These are phyloP conservation scores for Zangia roseola DNA, from an alignment of 768 basidiomycete genomes.

Conservation along the genomic window DNA sequence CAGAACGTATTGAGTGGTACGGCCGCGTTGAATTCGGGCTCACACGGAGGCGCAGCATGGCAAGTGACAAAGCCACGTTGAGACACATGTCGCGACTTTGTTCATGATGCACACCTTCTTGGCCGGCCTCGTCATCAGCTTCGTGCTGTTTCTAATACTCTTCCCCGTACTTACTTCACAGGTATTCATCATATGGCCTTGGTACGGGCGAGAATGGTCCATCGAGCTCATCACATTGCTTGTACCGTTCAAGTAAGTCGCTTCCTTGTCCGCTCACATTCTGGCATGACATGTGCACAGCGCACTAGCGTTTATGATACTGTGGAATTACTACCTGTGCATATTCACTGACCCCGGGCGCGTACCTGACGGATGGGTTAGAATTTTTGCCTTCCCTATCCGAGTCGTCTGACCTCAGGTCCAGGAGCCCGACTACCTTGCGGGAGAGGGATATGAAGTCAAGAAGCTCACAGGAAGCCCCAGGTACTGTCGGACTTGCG, in stretches of 20 bases:
- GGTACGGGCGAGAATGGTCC: slow-evolving; percentile 78
- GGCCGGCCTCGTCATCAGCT: slow-evolving; percentile 62
- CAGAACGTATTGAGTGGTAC: slow-evolving; percentile 9
- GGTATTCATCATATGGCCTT: slow-evolving; percentile 88
- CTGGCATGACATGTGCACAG: slow-evolving; percentile 39
- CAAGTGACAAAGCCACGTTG: slow-evolving; percentile 5
- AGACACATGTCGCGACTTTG: slow-evolving; percentile 8
- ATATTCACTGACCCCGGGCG: slow-evolving; percentile 82
- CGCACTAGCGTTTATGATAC: slow-evolving; percentile 67
- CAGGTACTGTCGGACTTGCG: slow-evolving; percentile 84
- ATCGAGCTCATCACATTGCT: slow-evolving; percentile 75
- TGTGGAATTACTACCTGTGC: slow-evolving; percentile 88
- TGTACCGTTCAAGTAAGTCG: slow-evolving; percentile 83
- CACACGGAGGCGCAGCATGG: slow-evolving; percentile 20
- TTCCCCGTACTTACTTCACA: slow-evolving; percentile 92
- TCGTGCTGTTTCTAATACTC: slow-evolving; percentile 69
- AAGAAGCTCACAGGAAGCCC: slow-evolving; percentile 84
- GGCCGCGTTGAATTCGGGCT: slow-evolving; percentile 1
- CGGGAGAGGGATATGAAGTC: slow-evolving; percentile 77
- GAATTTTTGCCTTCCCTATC: slow-evolving; percentile 17
- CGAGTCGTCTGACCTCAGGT: slow-evolving; percentile 4
- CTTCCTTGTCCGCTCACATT: not conserved
- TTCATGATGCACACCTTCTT: slow-evolving; percentile 49
- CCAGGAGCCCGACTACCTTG: slow-evolving; percentile 67
- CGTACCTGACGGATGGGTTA: slow-evolving; percentile 78